Conservation (phyloP, 2,329 filamentous ascomycete species). For the Colletotrichum acutatum region DNA sequence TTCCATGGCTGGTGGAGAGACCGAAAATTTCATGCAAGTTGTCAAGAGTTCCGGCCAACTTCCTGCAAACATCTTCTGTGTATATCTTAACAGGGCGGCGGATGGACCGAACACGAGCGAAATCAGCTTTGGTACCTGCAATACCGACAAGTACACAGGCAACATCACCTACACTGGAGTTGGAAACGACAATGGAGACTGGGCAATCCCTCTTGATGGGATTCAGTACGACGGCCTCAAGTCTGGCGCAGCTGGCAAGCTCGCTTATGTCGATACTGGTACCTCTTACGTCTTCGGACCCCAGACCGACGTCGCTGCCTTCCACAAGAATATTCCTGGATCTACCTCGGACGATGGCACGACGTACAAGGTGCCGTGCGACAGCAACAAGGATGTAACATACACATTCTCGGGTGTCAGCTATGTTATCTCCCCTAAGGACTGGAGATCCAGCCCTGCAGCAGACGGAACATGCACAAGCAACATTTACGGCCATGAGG, state of each 20-base stretch:
- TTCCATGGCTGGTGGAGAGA: constrained; percentile 69
- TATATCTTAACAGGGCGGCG: constrained; percentile 74
- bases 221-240: constrained; percentile 70
- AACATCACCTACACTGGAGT: constrained; percentile 74
- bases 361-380: constrained; percentile 79
- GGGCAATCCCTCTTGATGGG: constrained; percentile 79
- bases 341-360: constrained; percentile 66
- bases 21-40: constrained; percentile 75
- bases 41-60: constrained; percentile 68
- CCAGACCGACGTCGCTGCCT: constrained; percentile 68
- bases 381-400: constrained; percentile 68
- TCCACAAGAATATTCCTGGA: constrained; percentile 74
- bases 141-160: constrained; percentile 74
- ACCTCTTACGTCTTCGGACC: constrained; percentile 85
- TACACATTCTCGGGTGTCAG: constrained; percentile 75
- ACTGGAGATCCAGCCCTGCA: constrained; percentile 71
- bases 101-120: constrained; percentile 79
- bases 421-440: constrained; percentile 74
- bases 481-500: constrained; percentile 79
- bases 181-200: constrained; percentile 65
- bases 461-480: constrained; percentile 68
- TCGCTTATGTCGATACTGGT: constrained; percentile 85
- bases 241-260: constrained; percentile 64
- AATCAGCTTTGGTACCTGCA: constrained; percentile 78
- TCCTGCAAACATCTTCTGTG: constrained; percentile 72